Evolutionary conservation across 495 filamentous ascomycete genomes (phyloP), one percentile per base, ranked within the genome.

Genomic region (Trichoderma asperelloides): DNA sequence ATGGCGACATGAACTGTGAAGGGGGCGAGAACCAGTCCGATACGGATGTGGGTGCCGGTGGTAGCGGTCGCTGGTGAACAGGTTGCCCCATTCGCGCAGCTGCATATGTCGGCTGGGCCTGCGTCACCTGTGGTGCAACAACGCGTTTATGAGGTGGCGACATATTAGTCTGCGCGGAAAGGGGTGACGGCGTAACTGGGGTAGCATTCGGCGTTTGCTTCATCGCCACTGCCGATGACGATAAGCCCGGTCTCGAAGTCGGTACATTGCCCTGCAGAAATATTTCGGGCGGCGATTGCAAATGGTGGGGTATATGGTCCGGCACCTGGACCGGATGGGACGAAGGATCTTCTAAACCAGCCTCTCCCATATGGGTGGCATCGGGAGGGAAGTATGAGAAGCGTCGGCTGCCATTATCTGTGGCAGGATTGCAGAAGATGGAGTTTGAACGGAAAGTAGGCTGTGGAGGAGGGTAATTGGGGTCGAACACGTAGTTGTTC

Each of bases 341-440:
- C 27, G 55, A 60, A 30, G 55, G 55, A 60, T 60, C 55, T 25
- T 60, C 55, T 21, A 69, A 62, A 40, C 65, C 71, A 18, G 62
- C 33, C 15, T 78, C 78, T 27, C 65, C 66, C 9, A 71, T 63
- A 9, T 77, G 73, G 6, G 75, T 75, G 55, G 74, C 78, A 49
- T 83, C 84, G 9, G 84, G 84, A 11, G 84, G 78, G 64, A 84
- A 84, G 62, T 85, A 80, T n/a, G 81, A 84, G 55, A 81, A 77
- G 15, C 84, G 76, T 62, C 84, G 80, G 27, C 78, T 80, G 49
- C 73, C 74, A 5, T 71, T 67, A 65, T 84, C 81, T 21, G 79
- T 80, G 3, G 76, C 76, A 2, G 84, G 82, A 60, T 75, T 79
- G 43, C 78, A 72, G 69, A 86, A 86, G 39, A 86, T 86, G 0